Evolutionary conservation across 2,329 filamentous ascomycete genomes (phyloP).

Genomic region (Cordyceps cicadae): DNA sequence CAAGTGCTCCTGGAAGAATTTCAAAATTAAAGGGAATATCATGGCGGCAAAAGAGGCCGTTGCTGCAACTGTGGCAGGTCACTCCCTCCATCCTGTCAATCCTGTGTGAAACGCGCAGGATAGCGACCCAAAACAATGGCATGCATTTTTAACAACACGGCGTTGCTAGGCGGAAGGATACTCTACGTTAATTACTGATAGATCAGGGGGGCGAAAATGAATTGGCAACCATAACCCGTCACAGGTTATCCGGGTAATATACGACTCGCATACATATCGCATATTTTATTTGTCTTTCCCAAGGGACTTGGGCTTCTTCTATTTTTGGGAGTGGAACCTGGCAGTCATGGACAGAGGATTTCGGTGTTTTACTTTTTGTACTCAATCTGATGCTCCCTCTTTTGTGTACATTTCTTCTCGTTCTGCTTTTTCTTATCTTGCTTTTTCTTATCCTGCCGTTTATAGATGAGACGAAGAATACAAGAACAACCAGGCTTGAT

Average conservation of each 20-base stretch:
- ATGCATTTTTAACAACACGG: conserved; percentile 8
- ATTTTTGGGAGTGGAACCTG: neutral
- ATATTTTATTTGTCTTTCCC: neutral
- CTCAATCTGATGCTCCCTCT: neutral
- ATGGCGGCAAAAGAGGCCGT: neutral
- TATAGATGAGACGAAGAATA: neutral
- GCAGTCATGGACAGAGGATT: neutral
- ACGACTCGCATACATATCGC: neutral
- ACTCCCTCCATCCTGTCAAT: neutral
- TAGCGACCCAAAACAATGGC: conserved; percentile 1
- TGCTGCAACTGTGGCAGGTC: neutral
- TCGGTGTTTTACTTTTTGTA: neutral
- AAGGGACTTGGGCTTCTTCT: neutral
- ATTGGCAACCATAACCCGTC: conserved; percentile 1
- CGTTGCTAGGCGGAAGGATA: conserved; percentile 6
- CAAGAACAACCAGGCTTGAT: neutral
- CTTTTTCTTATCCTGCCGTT: neutral
- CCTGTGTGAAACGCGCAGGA: neutral
- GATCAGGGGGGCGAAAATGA: conserved; percentile 6
- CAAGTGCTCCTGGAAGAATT: neutral
- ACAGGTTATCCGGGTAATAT: conserved; percentile 1
- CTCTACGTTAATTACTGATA: conserved; percentile 3
- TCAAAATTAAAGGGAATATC: neutral
- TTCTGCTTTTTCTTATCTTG: neutral
- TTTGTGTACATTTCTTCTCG: neutral